Evolutionary conservation across 108 stramenopile species (phyloP).

Genomic region (Skeletonema grethae): DNA sequence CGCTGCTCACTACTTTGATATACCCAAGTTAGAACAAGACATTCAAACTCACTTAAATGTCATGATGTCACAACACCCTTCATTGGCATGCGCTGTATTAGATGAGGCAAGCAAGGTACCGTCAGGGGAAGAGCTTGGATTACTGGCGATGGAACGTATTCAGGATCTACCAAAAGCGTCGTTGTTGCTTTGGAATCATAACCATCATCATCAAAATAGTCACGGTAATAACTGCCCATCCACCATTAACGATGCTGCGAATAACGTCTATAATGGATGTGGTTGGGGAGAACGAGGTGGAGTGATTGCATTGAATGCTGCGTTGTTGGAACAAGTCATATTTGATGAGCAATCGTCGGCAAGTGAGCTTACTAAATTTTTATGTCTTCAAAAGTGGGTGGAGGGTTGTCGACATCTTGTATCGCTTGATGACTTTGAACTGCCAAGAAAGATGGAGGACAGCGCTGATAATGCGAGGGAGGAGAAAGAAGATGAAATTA

Average conservation of each 20-base stretch:
- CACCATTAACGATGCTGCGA: neutral
- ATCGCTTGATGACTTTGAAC: slow-evolving; percentile 12
- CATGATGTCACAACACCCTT: slow-evolving; percentile 38
- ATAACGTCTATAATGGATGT: neutral
- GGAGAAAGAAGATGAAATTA: neutral
- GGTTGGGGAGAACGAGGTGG: slow-evolving; percentile 20
- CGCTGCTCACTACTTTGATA: slow-evolving; percentile 46
- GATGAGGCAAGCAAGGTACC: slow-evolving; percentile 44
- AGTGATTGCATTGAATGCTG: slow-evolving; percentile 30
- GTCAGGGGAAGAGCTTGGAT: slow-evolving; percentile 33
- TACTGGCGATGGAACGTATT: slow-evolving; percentile 32
- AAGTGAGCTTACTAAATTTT: slow-evolving; percentile 43
- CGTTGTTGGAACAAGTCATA: slow-evolving; percentile 39
- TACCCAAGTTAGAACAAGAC: slow-evolving; percentile 41
- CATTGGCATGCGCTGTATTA: slow-evolving; percentile 47
- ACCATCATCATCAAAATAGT: neutral
- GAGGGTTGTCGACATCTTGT: slow-evolving; percentile 33
- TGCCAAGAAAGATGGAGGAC: slow-evolving; percentile 18
- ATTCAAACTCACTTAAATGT: slow-evolving; percentile 18
- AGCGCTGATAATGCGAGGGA: neutral
- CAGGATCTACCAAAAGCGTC: slow-evolving; percentile 38
- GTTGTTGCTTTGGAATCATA: slow-evolving; percentile 20
- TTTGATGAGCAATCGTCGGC: slow-evolving; percentile 42
- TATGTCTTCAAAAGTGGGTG: slow-evolving; percentile 36
- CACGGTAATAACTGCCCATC: neutral